Percentiles rank a stretch among this genome's conserved stretches.
Conservation (phyloP, 2,329 filamentous ascomycete genomes). For the Colletotrichum nymphaeae region DNA sequence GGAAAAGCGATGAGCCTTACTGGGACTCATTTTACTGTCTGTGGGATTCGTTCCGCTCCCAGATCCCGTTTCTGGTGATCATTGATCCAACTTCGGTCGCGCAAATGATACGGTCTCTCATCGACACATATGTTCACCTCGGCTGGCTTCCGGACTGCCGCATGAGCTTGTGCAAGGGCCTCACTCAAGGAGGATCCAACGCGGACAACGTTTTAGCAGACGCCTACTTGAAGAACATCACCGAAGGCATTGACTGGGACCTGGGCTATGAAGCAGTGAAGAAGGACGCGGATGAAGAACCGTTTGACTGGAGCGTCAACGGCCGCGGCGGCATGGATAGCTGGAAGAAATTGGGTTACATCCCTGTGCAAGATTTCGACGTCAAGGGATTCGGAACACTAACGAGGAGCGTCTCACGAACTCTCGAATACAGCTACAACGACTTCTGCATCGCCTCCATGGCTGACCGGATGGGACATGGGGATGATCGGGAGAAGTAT, state of each 20-base stretch:
- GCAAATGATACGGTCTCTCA: constrained; percentile 75
- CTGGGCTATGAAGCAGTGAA: constrained; percentile 77
- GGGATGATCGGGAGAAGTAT: constrained; percentile 70
- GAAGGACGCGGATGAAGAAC: constrained; percentile 79
- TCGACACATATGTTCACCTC: constrained; percentile 77
- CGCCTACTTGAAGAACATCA: constrained; percentile 74
- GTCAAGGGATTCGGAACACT: constrained; percentile 74
- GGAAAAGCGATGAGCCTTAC: constrained; percentile 75
- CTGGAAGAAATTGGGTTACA: constrained; percentile 79
- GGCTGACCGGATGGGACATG: constrained; percentile 66
- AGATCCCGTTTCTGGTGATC: constrained; percentile 76
- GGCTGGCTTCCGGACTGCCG: constrained; percentile 81
- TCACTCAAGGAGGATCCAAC: constrained; percentile 81
- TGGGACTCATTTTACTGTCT: constrained; percentile 83
- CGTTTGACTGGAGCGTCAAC: constrained; percentile 75
- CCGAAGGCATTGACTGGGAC: constrained; percentile 71
- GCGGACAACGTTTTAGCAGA: constrained; percentile 77
- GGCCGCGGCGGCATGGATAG: constrained; percentile 77
- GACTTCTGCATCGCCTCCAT: constrained; percentile 77
- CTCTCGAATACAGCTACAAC: constrained; percentile 82
- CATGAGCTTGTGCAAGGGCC: constrained; percentile 81
- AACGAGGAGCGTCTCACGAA: constrained; percentile 77
- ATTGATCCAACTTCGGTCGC: constrained; percentile 73
- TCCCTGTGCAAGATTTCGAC: constrained; percentile 77
- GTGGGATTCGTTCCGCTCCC: constrained; percentile 78